Conservation (phyloP, 345 rosid genomes). For the Lepidium africanum region DNA sequence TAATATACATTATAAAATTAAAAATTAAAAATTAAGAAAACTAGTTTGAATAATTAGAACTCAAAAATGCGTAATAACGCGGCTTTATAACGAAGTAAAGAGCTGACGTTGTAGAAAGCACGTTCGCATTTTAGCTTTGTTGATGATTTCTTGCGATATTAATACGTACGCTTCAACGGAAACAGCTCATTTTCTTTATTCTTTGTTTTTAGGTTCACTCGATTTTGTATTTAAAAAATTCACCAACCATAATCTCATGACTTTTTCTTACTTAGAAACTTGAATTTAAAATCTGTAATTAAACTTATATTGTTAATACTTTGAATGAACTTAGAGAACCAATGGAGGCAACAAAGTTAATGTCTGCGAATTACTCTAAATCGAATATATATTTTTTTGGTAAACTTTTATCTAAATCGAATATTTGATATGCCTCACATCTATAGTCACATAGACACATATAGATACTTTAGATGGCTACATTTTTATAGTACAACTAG, state of each 20-base stretch:
- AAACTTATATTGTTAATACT: background rate
- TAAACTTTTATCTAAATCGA: background rate
- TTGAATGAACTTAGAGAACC: background rate
- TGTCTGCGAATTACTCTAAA: background rate
- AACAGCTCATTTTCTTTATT: conserved; percentile 15
- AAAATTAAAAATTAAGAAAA: background rate
- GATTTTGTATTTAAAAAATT: background rate
- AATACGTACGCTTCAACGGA: background rate
- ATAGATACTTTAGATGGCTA: no score
- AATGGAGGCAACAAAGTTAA: background rate
- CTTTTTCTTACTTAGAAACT: background rate
- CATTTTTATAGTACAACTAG: no score
- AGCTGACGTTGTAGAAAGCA: conserved; percentile 23
- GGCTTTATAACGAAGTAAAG: background rate
- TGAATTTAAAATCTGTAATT: background rate
- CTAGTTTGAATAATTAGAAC: background rate
- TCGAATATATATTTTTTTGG: background rate
- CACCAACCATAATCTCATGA: conserved; percentile 19
- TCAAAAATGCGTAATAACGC: conserved; percentile 9
- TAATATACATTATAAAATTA: background rate
- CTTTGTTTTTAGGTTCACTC: background rate
- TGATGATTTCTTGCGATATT: background rate
- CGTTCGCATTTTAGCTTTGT: conserved; percentile 13
- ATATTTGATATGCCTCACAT: background rate
- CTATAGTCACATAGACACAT: no score